Conservation (phyloP, 345 rosid species). For the Cardamine chenopodiifolia region DNA sequence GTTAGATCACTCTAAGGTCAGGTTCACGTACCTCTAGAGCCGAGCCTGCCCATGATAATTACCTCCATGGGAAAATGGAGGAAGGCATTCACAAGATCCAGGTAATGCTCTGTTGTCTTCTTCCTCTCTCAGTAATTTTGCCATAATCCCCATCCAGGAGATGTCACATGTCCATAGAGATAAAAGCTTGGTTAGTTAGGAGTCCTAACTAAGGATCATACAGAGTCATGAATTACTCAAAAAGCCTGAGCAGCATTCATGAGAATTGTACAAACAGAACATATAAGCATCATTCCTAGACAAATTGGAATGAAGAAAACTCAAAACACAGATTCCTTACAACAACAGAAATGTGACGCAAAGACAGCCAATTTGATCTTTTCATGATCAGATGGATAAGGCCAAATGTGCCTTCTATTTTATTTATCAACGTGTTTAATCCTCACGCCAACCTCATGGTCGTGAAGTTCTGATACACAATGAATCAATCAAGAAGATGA, state of each 20-base stretch:
- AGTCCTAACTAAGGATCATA: neutral
- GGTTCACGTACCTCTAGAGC: neutral
- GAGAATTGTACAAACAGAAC: neutral
- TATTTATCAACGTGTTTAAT: conserved; percentile 37
- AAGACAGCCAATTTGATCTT: conserved; percentile 31
- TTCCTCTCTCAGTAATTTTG: neutral
- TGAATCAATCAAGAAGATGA: conserved; percentile 10
- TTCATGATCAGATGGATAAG: conserved; percentile 33
- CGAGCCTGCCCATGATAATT: neutral
- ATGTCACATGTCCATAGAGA: conserved; percentile 8
- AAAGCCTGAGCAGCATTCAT: neutral
- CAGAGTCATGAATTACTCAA: conserved; percentile 5
- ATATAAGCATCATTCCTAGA: conserved; percentile 6
- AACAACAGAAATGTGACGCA: conserved; percentile 18
- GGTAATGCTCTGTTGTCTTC: neutral
- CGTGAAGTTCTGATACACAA: conserved; percentile 45
- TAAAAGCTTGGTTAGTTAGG: conserved; percentile 5
- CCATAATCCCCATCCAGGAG: neutral
- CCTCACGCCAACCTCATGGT: conserved; percentile 37
- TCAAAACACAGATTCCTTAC: neutral
- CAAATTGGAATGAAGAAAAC: neutral
- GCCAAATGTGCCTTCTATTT: conserved; percentile 1
- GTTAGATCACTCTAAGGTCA: neutral
- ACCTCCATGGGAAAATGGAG: neutral
- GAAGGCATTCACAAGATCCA: neutral